Percentiles rank a stretch among this genome's conserved stretches.
Evolutionary conservation across 192 early-diverging fungal species (phyloP).

Genomic region (Diversispora epigaea): DNA sequence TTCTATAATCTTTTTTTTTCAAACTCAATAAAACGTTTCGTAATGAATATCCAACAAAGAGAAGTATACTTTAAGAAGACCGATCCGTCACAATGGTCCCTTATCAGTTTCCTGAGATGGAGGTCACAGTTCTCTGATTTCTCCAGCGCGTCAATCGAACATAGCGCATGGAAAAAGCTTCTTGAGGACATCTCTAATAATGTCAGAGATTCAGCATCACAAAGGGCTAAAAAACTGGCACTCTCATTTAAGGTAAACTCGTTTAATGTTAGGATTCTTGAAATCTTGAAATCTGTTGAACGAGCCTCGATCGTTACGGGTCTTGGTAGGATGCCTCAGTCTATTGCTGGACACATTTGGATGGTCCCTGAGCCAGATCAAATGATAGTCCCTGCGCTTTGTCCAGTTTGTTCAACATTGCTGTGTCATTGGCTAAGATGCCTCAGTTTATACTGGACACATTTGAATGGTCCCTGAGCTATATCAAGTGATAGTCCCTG

Average conservation of each 20-base stretch:
- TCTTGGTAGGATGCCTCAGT: constrained; percentile 27
- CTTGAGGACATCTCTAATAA: not conserved
- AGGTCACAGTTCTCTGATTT: not conserved
- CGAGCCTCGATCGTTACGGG: constrained; percentile 6
- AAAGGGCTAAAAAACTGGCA: constrained; percentile 12
- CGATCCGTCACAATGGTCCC: constrained; percentile 15
- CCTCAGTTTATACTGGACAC: too few species aligned
- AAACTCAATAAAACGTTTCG: too few species aligned
- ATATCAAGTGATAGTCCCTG: too few species aligned
- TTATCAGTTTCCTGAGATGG: constrained; percentile 19
- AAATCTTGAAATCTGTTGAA: constrained; percentile 21
- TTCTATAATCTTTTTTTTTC: too few species aligned
- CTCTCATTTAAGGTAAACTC: constrained; percentile 14
- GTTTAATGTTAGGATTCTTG: not conserved
- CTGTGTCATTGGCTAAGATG: too few species aligned
- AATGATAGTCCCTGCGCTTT: constrained; percentile 6
- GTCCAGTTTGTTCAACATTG: too few species aligned
- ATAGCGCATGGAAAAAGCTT: constrained; percentile 17
- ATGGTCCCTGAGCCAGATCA: constrained; percentile 2
- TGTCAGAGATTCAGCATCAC: not conserved
- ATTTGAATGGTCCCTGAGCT: too few species aligned
- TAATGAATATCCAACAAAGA: too few species aligned
- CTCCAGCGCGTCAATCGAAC: not conserved
- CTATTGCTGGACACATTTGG: constrained; percentile 19
- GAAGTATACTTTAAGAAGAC: constrained; percentile 18